phyloP scores from a whole-genome alignment of 441 rosid species.

The Geranium incanum region DNA sequence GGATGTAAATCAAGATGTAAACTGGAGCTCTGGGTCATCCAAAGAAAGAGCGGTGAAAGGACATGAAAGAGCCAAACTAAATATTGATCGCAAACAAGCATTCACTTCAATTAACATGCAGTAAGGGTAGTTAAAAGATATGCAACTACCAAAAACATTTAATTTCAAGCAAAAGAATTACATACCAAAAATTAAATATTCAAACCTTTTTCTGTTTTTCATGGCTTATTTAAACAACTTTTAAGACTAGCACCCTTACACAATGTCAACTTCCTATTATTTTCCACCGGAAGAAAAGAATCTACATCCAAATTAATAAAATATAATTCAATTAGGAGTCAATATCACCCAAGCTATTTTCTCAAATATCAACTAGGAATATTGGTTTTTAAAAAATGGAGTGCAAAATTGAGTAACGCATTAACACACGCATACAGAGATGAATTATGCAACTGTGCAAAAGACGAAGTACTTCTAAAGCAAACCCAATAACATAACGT shows the following conservation, averaged over 20 bases:
- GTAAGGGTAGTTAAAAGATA: neutral
- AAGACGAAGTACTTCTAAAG: no score
- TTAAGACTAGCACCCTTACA: neutral
- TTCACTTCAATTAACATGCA: neutral
- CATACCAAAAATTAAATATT: neutral
- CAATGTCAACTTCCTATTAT: neutral
- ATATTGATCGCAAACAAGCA: neutral
- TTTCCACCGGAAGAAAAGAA: neutral
- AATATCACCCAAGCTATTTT: neutral
- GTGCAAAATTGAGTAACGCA: neutral
- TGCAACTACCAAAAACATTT: neutral
- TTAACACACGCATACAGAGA: neutral
- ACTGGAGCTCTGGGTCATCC: neutral
- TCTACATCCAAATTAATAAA: neutral
- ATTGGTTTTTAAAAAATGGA: neutral
- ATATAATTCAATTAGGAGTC: neutral
- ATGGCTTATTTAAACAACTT: neutral
- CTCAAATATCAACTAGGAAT: neutral
- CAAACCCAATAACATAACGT: no score
- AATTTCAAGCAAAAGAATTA: neutral
- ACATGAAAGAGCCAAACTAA: neutral
- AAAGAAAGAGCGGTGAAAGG: neutral
- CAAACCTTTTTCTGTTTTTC: neutral
- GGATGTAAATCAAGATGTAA: conserved; percentile 16
- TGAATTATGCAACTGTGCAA: neutral